phyloP scores from a whole-genome alignment of 1,284 basidiomycete genomes.

The Heimioporus punctisporus region DNA sequence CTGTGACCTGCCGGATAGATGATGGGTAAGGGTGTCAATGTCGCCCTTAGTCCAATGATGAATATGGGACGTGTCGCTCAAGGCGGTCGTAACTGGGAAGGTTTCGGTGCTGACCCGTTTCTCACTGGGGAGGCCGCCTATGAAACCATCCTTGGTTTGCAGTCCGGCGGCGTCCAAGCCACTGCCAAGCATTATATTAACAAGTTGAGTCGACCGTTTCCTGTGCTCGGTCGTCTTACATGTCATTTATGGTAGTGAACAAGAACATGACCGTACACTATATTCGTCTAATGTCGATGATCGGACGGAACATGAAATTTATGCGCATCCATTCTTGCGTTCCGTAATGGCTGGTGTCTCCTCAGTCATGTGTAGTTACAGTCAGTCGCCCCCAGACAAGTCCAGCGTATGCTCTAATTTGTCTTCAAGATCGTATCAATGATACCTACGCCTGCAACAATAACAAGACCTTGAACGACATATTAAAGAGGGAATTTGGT shows the following conservation, averaged over 20 bases:
- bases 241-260: constrained; percentile 34
- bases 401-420: constrained; percentile 5
- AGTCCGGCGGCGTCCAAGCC: constrained; percentile 64
- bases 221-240: too few species aligned
- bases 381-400: constrained; percentile 33
- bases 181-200: constrained; percentile 71
- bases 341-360: constrained; percentile 56
- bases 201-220: constrained; percentile 43
- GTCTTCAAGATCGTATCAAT: constrained; percentile 38
- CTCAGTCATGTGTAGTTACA: constrained; percentile 78
- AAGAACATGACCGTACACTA: constrained; percentile 39
- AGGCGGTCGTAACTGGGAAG: constrained; percentile 76
- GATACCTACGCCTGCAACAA: constrained; percentile 58
- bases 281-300: constrained; percentile 63
- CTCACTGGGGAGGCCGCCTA: constrained; percentile 66
- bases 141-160: constrained; percentile 62
- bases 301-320: constrained; percentile 63
- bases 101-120: constrained; percentile 69
- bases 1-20: too few species aligned
- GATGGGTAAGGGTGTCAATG: constrained; percentile 75
- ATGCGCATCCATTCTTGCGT: constrained; percentile 57
- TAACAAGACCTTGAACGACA: constrained; percentile 51
- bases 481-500: constrained; percentile 60
- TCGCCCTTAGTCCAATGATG: constrained; percentile 60
- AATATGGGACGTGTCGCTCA: constrained; percentile 47